Base-by-base conservation (phyloP, 805 yeast genomes). In the Kuraishia ogatae region DNA sequence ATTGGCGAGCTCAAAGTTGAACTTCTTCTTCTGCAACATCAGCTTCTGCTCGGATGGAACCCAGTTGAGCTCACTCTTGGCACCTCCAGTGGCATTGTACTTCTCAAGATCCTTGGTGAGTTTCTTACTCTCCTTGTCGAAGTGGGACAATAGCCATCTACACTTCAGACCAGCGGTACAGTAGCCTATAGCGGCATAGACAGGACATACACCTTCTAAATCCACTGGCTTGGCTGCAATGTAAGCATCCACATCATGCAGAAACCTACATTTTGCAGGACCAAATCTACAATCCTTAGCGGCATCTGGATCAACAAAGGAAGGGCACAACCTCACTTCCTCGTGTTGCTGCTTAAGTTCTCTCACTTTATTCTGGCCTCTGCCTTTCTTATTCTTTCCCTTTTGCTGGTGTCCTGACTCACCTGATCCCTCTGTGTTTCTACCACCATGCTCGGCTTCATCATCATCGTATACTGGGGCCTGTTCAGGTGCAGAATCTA, bases 131-230 rank as follows among this genome's bases (percentile, higher is more conserved):
- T 74, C 85, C 35, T 64, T 65, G 60, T 78, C 66, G 64, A 73
- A 79, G 71, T 94, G 98, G 17, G 89, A 80, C 2, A 79, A 72
- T 56, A 94, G 77, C 89, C 97, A 94, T 63, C 97, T 81, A 72
- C 99, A 94, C 68, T 89, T 93, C 62, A 89, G 71, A 0, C 99
- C 99, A 58, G 87, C 80, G 2, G 97, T 96, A 75, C 99, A 94
- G 64, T 82, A 84, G 0, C 99, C 99, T 39, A 89, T 74, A 1
- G 87, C 85, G 39, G 73, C 74, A 65, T 73, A 91, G 2, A 89
- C 97, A 0, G 99, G 98, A 70, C 99, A 94, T 1, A 64, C 64
- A 0, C 96, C 96, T 10, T 77, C 80, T 22, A 89, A 71, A 66
- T 94, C 98, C 0, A 71, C 76, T 1, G 83, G 86, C 67, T 94